Conservation (phyloP, 2,329 filamentous ascomycete species). For the Xylariales sp. region DNA sequence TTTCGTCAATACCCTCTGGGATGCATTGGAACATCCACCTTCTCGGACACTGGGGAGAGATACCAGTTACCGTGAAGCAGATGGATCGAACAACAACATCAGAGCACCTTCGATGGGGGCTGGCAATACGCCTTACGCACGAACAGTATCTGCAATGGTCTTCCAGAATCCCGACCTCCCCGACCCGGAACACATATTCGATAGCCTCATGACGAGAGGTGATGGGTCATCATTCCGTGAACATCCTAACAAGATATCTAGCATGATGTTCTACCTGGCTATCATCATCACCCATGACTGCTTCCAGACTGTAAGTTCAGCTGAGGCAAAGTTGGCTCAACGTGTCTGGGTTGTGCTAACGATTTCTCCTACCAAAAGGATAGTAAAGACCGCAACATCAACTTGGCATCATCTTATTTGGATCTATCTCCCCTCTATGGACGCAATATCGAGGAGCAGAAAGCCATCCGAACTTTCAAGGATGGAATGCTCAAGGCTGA, state of each 20-base stretch:
- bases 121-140: slow-evolving; percentile 64
- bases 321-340: no score
- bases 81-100: slow-evolving; percentile 37
- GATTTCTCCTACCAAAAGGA: no score
- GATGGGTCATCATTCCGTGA: slow-evolving; percentile 50
- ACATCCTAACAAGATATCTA: slow-evolving; percentile 69
- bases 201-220: slow-evolving; percentile 58
- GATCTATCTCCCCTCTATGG: slow-evolving; percentile 70
- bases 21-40: slow-evolving; percentile 9
- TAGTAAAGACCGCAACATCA: slow-evolving; percentile 21
- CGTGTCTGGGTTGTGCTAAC: no score
- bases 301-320: no score
- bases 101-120: slow-evolving; percentile 59
- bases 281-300: slow-evolving; percentile 56
- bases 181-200: slow-evolving; percentile 63
- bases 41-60: slow-evolving; percentile 5
- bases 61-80: slow-evolving; percentile 8
- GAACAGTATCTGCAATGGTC: slow-evolving; percentile 55
- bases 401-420: slow-evolving; percentile 67
- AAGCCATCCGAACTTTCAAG: slow-evolving; percentile 63
- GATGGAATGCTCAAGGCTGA: slow-evolving; percentile 71
- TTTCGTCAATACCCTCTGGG: slow-evolving; percentile 10
- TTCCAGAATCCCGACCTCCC: slow-evolving; percentile 56
- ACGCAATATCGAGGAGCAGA: slow-evolving; percentile 61
- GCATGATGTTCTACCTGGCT: slow-evolving; percentile 70